Evolutionary conservation across 352 stramenopile species (phyloP), one percentile per base, ranked within the genome.

Genomic region (Phytophthora aleatoria): DNA sequence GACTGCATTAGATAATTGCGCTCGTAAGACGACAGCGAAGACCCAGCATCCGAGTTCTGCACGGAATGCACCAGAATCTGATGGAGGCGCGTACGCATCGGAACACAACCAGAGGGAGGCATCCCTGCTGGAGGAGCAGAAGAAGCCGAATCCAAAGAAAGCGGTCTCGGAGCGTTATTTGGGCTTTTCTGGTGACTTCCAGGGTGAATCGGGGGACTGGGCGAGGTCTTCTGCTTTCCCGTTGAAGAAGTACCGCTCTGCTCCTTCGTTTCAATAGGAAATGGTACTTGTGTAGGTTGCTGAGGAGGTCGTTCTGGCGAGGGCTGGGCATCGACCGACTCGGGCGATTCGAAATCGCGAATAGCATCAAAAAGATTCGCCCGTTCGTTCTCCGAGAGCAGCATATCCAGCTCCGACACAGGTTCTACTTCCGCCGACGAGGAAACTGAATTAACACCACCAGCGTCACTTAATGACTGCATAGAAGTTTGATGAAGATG

Each of bases 361-460:
- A 92, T 92, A 8, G 83, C 81, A 31, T 92, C 83, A 36, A 92
- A 80, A 41, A 91, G 61, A 54, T 89, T 89, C 9, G 71, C 75
- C 30, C 76, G 71, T 39, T 92, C 83, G 57, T 87, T 79, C 35
- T 91, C 80, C 5, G 81, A 88, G 27, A 92, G 56, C 47, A 92
- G 49, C 43, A 92, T 60, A 26, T 87, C 77, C 39, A 87, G 62
- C 33, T 84, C 75, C 2, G 67, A 74, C 24, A 57, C 57, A 36
- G 56, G 55, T 57, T 67, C 62, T 28, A 52, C 56, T 47, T 67
- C 63, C 6, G 63, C 55, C 6, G 60, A 64, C 13, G 52, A 64
- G 9, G 41, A 62, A 13, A 57, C 36, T 9, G 57, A 61, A 39
- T 49, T 50, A 47, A 61, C 63, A 41, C 50, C 53, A 39, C 47